phyloP scores from a whole-genome alignment of 805 yeast species.

The Teunomyces aglyptinius region DNA sequence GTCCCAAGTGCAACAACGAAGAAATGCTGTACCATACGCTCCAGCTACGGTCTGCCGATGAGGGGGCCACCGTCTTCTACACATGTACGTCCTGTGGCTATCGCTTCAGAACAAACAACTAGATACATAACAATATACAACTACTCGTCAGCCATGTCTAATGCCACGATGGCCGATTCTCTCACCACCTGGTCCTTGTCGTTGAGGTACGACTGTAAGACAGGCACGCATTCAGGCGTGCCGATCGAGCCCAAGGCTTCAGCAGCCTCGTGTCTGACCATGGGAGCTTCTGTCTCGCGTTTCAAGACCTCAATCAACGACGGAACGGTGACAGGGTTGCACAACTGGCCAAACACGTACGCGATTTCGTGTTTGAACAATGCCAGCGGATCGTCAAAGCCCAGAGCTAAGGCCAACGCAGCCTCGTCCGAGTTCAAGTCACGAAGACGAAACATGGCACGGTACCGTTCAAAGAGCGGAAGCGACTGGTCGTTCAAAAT shows the following conservation, averaged over 20 bases:
- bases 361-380: slow-evolving; percentile 97
- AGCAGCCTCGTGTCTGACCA: slow-evolving; percentile 99
- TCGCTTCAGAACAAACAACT: slow-evolving; percentile 92
- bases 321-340: slow-evolving; percentile 91
- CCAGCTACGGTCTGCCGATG: slow-evolving; percentile 97
- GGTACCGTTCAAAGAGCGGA: slow-evolving; percentile 89
- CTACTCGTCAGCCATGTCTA: slow-evolving; percentile 73
- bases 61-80: slow-evolving; percentile 98
- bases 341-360: slow-evolving; percentile 95
- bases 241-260: slow-evolving; percentile 98
- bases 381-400: slow-evolving; percentile 88
- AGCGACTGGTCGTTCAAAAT: slow-evolving; percentile 72
- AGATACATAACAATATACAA: slow-evolving; percentile 40
- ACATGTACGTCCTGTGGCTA: slow-evolving; percentile 93
- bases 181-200: slow-evolving; percentile 90
- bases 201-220: slow-evolving; percentile 70
- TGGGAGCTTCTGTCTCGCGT: slow-evolving; percentile 81
- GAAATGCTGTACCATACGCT: slow-evolving; percentile 98
- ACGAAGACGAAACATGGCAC: slow-evolving; percentile 97
- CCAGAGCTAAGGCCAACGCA: slow-evolving; percentile 84
- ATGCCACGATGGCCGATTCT: slow-evolving; percentile 94
- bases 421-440: slow-evolving; percentile 95
- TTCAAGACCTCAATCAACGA: slow-evolving; percentile 78
- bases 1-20: slow-evolving; percentile 98
- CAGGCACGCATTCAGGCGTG: slow-evolving; percentile 90